Base-by-base conservation (phyloP, 2,329 filamentous ascomycete species). In the Keithomyces neogunnii region DNA sequence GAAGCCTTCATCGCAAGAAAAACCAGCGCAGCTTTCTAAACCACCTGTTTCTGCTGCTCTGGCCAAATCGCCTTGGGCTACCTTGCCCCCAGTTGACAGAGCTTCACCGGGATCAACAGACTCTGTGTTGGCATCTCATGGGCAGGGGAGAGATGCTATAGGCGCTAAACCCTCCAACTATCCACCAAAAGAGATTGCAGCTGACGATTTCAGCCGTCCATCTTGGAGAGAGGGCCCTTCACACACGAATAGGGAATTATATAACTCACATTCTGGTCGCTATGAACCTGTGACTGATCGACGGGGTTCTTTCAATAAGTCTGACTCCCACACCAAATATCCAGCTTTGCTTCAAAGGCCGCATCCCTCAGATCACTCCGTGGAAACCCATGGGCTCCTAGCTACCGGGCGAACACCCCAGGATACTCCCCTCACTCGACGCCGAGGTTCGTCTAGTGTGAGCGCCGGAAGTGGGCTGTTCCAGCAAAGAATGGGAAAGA, bases 201-300 rank as follows among this genome's bases (percentile, higher is more conserved):
- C 91, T 0, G 93, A 97, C 66, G 92, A 96, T 58, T 97, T 96
- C 63, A 95, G 86, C 65, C 81, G 93, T 55, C 82, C 85, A 49
- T 80, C 84, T 35, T 95, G 88, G 85, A 80, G 87, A 61, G 89
- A 96, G 55, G 80, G 84, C 4, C 75, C 77, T 36, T 64, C 73
- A 1, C 75, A 79, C 51, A 75, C 78, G 9, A 84, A 81, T 55
- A 78, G 88, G 51, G 91, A 97, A 66, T 74, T 97, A 0, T 97
- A 84, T 71, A 96, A 97, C 65, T 95, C 92, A n/a, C 87, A 95
- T 51, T 96, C 89, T 50, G 92, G 92, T 19, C 85, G 89, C 48
- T 95, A 96, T 60, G 92, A 97, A 64, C 90, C 91, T 13, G 92
- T 91, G 3, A 74, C 80, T 49, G 89, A 96, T 55, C 84, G 90